phyloP scores from a whole-genome alignment of 1,139 yeast genomes.

The Pichia sp. region DNA sequence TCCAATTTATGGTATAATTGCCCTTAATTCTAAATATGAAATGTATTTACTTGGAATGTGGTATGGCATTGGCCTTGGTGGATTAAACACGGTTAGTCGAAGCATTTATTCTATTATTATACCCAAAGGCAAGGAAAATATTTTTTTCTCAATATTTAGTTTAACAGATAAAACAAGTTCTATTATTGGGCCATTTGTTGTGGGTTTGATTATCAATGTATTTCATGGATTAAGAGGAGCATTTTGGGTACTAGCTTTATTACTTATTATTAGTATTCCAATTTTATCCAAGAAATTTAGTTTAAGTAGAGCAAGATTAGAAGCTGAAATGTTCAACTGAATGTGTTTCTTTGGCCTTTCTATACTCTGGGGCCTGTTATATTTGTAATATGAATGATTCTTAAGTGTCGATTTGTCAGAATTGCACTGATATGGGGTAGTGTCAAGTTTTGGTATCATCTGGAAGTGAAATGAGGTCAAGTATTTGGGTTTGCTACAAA shows the following conservation, averaged over 20 bases:
- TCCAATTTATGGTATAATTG: slow-evolving; percentile 61
- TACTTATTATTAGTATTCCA: slow-evolving; percentile 47
- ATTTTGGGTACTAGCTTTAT: slow-evolving; percentile 49
- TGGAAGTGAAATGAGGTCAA: too few relatives aligned
- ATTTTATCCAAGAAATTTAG: slow-evolving; percentile 41
- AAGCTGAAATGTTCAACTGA: slow-evolving; percentile 30
- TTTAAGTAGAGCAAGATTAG: slow-evolving; percentile 49
- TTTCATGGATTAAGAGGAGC: slow-evolving; percentile 66
- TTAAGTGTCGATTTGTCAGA: too few relatives aligned
- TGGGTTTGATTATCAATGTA: slow-evolving; percentile 58
- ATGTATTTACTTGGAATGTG: slow-evolving; percentile 59
- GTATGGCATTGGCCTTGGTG: slow-evolving; percentile 69
- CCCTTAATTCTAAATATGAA: slow-evolving; percentile 43
- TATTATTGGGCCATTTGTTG: slow-evolving; percentile 57
- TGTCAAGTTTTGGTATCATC: too few relatives aligned
- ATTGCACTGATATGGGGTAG: too few relatives aligned
- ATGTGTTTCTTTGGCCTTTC: too few relatives aligned
- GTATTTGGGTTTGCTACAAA: too few relatives aligned
- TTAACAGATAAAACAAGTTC: slow-evolving; percentile 74
- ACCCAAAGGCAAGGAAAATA: slow-evolving; percentile 63
- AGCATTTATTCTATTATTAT: slow-evolving; percentile 57
- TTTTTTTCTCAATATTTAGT: slow-evolving; percentile 62
- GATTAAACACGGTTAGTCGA: slow-evolving; percentile 56
- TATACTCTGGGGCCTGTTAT: too few relatives aligned
- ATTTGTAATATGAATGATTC: too few relatives aligned